Evolutionary conservation across 1,284 basidiomycete genomes (phyloP).

Genomic region (Pseudozyma sp.): DNA sequence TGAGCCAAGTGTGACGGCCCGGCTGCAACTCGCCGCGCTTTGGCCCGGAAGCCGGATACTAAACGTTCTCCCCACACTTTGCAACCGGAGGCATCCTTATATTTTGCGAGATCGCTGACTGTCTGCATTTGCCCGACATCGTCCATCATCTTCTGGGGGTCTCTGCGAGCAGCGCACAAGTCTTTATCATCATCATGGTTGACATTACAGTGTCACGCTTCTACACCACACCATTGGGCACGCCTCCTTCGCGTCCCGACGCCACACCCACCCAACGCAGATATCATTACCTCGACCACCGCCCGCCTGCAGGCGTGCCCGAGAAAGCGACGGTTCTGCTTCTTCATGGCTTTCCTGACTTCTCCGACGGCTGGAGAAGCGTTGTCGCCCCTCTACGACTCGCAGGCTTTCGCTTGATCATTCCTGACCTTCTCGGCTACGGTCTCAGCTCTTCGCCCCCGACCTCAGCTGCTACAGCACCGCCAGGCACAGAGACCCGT

Average conservation of each 20-base stretch:
- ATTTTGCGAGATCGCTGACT: too few species aligned
- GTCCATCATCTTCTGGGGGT: too few species aligned
- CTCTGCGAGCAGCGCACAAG: background rate
- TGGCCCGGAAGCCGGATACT: slow-evolving; percentile 11
- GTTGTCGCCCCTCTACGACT: slow-evolving; percentile 43
- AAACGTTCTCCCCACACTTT: background rate
- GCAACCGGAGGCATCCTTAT: background rate
- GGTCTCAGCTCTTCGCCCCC: slow-evolving; percentile 45
- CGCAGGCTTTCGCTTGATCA: slow-evolving; percentile 53
- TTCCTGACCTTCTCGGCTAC: slow-evolving; percentile 60
- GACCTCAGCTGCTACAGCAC: slow-evolving; percentile 27
- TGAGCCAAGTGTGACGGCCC: background rate
- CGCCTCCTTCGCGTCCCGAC: slow-evolving; percentile 47
- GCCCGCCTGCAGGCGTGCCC: slow-evolving; percentile 37
- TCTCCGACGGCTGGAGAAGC: slow-evolving; percentile 45
- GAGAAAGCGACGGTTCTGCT: slow-evolving; percentile 51
- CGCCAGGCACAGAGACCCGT: slow-evolving; percentile 21
- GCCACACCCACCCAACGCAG: slow-evolving; percentile 48
- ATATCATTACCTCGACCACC: slow-evolving; percentile 60
- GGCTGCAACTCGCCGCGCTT: background rate
- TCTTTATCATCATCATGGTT: slow-evolving; percentile 11
- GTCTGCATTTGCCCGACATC: too few species aligned
- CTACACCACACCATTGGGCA: slow-evolving; percentile 50
- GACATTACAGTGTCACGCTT: slow-evolving; percentile 49
- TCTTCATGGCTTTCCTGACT: slow-evolving; percentile 62